Percentiles rank a stretch among this genome's conserved stretches.
These are phyloP conservation scores for Rhamnella rubrinervis DNA, from an alignment of 331 rosid genomes.

Conservation along the genomic window DNA sequence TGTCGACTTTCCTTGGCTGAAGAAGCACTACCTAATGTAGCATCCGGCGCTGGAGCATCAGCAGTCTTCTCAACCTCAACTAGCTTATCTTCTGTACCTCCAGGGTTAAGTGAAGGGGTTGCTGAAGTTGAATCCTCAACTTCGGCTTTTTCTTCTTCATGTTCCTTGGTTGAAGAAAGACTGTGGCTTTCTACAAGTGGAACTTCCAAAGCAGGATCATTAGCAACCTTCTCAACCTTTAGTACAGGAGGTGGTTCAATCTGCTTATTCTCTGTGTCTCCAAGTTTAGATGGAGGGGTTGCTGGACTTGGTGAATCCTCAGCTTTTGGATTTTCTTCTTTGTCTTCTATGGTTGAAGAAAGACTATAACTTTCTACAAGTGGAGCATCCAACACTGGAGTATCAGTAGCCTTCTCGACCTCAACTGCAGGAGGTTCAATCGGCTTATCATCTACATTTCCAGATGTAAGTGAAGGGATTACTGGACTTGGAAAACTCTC, in stretches of 20 bases:
- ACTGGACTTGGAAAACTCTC: slow-evolving; percentile 25
- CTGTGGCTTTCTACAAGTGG: slow-evolving; percentile 11
- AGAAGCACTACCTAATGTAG: slow-evolving; percentile 8
- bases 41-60: slow-evolving; percentile 21
- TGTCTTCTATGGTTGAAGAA: slow-evolving; percentile 38
- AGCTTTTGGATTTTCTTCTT: slow-evolving; percentile 37
- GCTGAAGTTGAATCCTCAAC: slow-evolving; percentile 28
- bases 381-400: slow-evolving; percentile 14
- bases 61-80: slow-evolving; percentile 29
- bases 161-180: slow-evolving; percentile 35
- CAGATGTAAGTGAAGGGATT: slow-evolving; percentile 23
- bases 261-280: slow-evolving; percentile 25
- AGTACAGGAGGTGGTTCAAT: slow-evolving; percentile 31
- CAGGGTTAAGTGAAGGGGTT: slow-evolving; percentile 25
- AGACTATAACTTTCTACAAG: slow-evolving; percentile 6
- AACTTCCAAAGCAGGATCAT: slow-evolving; percentile 17
- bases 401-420: slow-evolving; percentile 26
- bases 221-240: slow-evolving; percentile 23
- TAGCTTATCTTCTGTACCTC: slow-evolving; percentile 31
- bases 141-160: slow-evolving; percentile 37
- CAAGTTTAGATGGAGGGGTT: slow-evolving; percentile 25
- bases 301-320: slow-evolving; percentile 25
- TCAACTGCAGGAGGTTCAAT: slow-evolving; percentile 30
- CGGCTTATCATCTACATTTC: slow-evolving; percentile 29
- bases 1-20: slow-evolving; percentile 37